Conservation (phyloP, 148 eudicot species). For the Cornus kousa region DNA sequence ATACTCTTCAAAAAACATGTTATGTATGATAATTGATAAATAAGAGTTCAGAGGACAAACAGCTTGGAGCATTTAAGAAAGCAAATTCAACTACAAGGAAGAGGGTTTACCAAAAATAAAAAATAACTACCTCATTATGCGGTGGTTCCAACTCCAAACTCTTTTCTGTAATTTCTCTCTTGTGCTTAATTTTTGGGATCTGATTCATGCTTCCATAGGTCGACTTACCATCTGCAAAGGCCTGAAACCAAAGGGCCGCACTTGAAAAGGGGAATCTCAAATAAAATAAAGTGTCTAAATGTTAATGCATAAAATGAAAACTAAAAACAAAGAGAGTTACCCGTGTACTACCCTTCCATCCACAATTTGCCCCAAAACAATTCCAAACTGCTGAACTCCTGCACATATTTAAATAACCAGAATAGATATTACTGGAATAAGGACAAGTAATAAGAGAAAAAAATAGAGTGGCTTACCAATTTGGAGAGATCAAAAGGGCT, state of each 20-base stretch:
- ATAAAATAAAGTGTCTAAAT: not conserved
- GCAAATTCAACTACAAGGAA: not conserved
- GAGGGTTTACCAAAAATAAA: not conserved
- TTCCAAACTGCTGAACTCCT: slow-evolving; percentile 60
- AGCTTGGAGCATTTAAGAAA: not conserved
- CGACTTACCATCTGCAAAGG: slow-evolving; percentile 44
- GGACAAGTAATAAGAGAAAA: not conserved
- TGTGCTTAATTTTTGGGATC: slow-evolving; percentile 30
- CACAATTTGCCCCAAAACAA: slow-evolving; percentile 75
- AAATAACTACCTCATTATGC: slow-evolving; percentile 46
- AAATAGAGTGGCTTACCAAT: slow-evolving; percentile 45
- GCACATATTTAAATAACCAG: slow-evolving; percentile 10
- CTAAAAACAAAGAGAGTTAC: slow-evolving; percentile 22
- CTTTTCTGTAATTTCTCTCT: slow-evolving; percentile 47
- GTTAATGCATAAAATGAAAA: not conserved
- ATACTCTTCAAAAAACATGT: not conserved
- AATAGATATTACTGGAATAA: not conserved
- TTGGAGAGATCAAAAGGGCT: slow-evolving; percentile 45
- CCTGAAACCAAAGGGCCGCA: slow-evolving; percentile 37
- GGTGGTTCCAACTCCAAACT: slow-evolving; percentile 65
- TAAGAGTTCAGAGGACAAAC: not conserved
- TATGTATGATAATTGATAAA: not conserved
- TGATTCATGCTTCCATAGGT: slow-evolving; percentile 25
- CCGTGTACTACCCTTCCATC: slow-evolving; percentile 65
- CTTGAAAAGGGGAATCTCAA: not conserved